A percentile compares a stretch with the other conserved stretches of the same genome.
phyloP scores from a whole-genome alignment of 2,329 filamentous ascomycete genomes.

The Epichloe festucae region DNA sequence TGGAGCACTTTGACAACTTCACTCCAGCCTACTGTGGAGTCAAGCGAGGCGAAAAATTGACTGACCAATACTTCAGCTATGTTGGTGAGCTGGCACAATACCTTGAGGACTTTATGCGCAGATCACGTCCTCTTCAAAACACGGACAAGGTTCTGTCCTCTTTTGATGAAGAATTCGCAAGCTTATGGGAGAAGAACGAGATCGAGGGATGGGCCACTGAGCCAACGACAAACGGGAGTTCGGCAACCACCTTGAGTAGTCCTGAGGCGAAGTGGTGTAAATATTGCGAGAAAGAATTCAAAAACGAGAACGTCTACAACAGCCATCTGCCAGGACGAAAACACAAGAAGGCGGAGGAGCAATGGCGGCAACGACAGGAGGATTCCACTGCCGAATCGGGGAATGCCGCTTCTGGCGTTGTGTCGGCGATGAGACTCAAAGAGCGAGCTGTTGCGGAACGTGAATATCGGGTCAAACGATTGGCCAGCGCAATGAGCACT shows the following conservation, averaged over 20 bases:
- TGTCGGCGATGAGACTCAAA: constrained; percentile 51
- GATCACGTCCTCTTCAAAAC: constrained; percentile 76
- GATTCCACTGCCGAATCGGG: constrained; percentile 20
- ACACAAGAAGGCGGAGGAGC: constrained; percentile 60
- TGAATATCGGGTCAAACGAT: constrained; percentile 68
- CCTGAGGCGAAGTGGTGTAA: constrained; percentile 72
- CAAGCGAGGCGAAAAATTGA: constrained; percentile 73
- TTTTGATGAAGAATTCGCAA: constrained; percentile 76
- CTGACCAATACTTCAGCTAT: constrained; percentile 85
- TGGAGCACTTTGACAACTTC: constrained; percentile 84
- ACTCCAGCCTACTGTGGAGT: constrained; percentile 58
- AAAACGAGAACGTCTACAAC: constrained; percentile 89
- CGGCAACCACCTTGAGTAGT: constrained; percentile 18
- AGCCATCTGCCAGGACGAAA: constrained; percentile 83
- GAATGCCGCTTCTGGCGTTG: constrained; percentile 12
- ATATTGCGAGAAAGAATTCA: constrained; percentile 89
- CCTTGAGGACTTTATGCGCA: constrained; percentile 75
- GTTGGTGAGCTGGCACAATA: constrained; percentile 69
- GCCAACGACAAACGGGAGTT: constrained; percentile 19
- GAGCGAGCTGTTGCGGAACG: constrained; percentile 83
- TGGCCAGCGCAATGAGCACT: constrained; percentile 71
- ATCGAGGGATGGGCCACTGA: constrained; percentile 67
- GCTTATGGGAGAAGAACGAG: constrained; percentile 67
- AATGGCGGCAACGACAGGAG: constrained; percentile 37
- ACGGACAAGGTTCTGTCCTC: constrained; percentile 61